A percentile compares a stretch with the other conserved stretches of the same genome.
phyloP scores from a whole-genome alignment of 2,329 filamentous ascomycete species.

The Aspergillus pseudonomiae region DNA sequence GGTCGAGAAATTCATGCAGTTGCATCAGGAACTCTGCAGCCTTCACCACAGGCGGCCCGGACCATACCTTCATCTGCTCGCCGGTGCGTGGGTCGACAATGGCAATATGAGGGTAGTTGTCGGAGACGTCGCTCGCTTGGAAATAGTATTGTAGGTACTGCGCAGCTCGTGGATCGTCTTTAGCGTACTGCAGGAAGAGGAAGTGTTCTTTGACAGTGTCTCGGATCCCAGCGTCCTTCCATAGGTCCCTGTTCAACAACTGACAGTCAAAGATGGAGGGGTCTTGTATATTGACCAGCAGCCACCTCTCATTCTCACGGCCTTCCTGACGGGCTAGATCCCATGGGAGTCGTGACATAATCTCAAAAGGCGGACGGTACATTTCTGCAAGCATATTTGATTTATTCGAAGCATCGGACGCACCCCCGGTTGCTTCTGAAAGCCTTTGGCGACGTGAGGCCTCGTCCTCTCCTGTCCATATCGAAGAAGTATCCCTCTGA shows the following conservation, averaged over 20 bases:
- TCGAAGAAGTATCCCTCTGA: conserved; percentile 60
- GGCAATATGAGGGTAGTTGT: conserved; percentile 92
- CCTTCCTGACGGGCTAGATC: conserved; percentile 82
- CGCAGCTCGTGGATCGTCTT: conserved; percentile 75
- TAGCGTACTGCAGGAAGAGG: conserved; percentile 91
- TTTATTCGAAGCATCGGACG: conserved; percentile 68
- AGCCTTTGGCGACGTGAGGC: conserved; percentile 56
- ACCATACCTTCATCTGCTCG: conserved; percentile 97
- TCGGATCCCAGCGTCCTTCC: conserved; percentile 81
- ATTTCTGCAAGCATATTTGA: conserved; percentile 83
- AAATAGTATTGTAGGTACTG: conserved; percentile 94
- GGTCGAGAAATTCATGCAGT: conserved; percentile 92
- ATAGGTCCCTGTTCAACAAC: conserved; percentile 88
- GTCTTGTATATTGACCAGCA: conserved; percentile 94
- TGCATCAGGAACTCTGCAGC: conserved; percentile 84
- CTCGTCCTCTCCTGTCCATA: conserved; percentile 60
- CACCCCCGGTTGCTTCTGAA: conserved; percentile 65
- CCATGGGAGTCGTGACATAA: conserved; percentile 81
- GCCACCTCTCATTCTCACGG: conserved; percentile 88
- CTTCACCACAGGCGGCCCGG: conserved; percentile 75
- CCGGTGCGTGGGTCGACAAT: conserved; percentile 95
- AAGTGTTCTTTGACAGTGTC: conserved; percentile 90
- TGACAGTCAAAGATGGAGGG: conserved; percentile 93
- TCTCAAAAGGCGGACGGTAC: conserved; percentile 87
- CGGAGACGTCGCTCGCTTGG: conserved; percentile 73